phyloP scores from a whole-genome alignment of 2,329 filamentous ascomycete genomes.

The Penicillium hordei region DNA sequence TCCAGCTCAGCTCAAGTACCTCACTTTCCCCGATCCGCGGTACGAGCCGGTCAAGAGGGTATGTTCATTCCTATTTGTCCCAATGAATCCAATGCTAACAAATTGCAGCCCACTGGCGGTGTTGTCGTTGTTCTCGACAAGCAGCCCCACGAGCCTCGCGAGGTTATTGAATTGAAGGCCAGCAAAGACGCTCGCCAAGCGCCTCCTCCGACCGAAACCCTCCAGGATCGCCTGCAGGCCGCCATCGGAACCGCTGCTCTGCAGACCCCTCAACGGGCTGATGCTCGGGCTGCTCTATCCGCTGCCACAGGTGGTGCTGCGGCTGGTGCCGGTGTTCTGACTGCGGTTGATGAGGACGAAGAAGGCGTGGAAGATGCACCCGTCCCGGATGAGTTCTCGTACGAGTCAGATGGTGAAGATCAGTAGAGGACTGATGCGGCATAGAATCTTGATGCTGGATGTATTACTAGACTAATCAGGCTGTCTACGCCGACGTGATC shows the following conservation, averaged over 20 bases:
- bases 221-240: slow-evolving; percentile 45
- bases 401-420: slow-evolving; percentile 45
- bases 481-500: slow-evolving; percentile 27
- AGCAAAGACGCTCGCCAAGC: slow-evolving; percentile 63
- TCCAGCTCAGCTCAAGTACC: slow-evolving; percentile 89
- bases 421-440: slow-evolving; percentile 21
- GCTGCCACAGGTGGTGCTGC: slow-evolving; percentile 58
- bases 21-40: slow-evolving; percentile 84
- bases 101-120: slow-evolving; percentile 77
- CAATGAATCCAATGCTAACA: slow-evolving; percentile 43
- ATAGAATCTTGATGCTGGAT: slow-evolving; percentile 28
- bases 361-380: slow-evolving; percentile 51
- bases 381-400: slow-evolving; percentile 48
- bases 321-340: slow-evolving; percentile 76
- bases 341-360: slow-evolving; percentile 74
- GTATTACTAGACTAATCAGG: slow-evolving; percentile 42
- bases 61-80: slow-evolving; percentile 33
- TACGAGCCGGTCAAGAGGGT: slow-evolving; percentile 95
- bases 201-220: slow-evolving; percentile 43
- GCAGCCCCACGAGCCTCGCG: slow-evolving; percentile 72
- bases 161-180: slow-evolving; percentile 85
- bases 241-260: slow-evolving; percentile 36
- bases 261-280: slow-evolving; percentile 35
- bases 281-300: slow-evolving; percentile 23
- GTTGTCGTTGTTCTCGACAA: slow-evolving; percentile 89